A percentile compares a stretch with the other conserved stretches of the same genome.
phyloP scores from a whole-genome alignment of 371 early-diverging fungal genomes.

The Dentiscutata heterogama region DNA sequence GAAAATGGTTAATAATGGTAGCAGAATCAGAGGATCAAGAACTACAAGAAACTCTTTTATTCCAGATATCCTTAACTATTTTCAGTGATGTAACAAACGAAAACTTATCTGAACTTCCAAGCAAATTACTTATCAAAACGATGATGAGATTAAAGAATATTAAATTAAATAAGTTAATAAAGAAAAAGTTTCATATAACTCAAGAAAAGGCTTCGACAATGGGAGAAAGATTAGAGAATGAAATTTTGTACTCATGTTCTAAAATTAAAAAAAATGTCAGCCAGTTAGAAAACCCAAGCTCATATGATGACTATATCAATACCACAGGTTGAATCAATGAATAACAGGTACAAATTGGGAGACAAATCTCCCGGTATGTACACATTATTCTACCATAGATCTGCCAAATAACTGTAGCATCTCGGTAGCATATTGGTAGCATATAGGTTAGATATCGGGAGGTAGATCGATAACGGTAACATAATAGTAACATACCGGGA shows the following conservation, averaged over 20 bases:
- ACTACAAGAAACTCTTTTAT: background rate
- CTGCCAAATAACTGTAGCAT: too few relatives aligned
- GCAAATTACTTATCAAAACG: background rate
- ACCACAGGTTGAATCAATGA: too few relatives aligned
- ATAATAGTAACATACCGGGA: too few relatives aligned
- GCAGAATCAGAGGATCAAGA: background rate
- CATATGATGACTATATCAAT: background rate
- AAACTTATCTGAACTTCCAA: background rate
- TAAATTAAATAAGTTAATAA: background rate
- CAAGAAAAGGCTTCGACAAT: background rate
- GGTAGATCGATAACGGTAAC: too few relatives aligned
- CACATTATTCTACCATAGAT: too few relatives aligned
- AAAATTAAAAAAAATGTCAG: background rate
- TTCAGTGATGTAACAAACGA: background rate
- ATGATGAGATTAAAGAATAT: background rate
- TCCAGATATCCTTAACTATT: background rate
- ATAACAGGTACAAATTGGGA: too few relatives aligned
- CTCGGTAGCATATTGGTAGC: too few relatives aligned
- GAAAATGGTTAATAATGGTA: background rate
- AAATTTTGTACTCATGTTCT: background rate
- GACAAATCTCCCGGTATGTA: too few relatives aligned
- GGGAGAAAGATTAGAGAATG: background rate
- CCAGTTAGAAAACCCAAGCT: background rate
- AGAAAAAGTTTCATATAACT: background rate
- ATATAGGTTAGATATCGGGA: too few relatives aligned